These are phyloP conservation scores for Ophiocordyceps robertsii DNA, from an alignment of 2,329 filamentous ascomycete genomes.

Conservation along the genomic window DNA sequence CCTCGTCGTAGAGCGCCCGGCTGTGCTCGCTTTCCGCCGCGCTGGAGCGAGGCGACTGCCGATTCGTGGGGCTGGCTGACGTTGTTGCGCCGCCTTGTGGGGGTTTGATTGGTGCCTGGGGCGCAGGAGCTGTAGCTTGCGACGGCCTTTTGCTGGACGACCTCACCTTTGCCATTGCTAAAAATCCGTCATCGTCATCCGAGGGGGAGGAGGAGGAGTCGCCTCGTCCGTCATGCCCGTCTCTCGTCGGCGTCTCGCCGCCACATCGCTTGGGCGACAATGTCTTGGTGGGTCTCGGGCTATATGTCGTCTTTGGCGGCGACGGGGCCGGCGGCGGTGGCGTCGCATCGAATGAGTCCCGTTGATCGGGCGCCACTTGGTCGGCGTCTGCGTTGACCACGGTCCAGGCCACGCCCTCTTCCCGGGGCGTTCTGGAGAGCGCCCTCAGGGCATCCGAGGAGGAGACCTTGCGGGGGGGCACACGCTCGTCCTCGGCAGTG, in stretches of 20 bases:
- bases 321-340: neutral
- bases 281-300: neutral
- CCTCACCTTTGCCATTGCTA: conserved; percentile 24
- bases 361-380: conserved; percentile 6
- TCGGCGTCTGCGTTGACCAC: conserved; percentile 26
- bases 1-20: conserved; percentile 4
- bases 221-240: conserved; percentile 7
- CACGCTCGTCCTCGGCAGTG: conserved; percentile 26
- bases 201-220: conserved; percentile 24
- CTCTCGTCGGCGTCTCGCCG: neutral
- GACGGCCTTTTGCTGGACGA: conserved; percentile 7
- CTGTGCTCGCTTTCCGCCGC: neutral
- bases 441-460: conserved; percentile 41
- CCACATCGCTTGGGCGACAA: neutral
- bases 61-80: neutral
- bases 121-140: neutral
- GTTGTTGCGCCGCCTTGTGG: conserved; percentile 2
- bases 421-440: conserved; percentile 36
- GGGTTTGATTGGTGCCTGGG: neutral
- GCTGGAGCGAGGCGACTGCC: neutral
- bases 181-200: conserved; percentile 26
- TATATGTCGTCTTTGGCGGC: neutral
- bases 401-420: conserved; percentile 37
- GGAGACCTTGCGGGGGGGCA: conserved; percentile 38
- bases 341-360: neutral